These are phyloP conservation scores for Zasmidium citrigriseum DNA, from an alignment of 2,329 filamentous ascomycete species.

Conservation along the genomic window DNA sequence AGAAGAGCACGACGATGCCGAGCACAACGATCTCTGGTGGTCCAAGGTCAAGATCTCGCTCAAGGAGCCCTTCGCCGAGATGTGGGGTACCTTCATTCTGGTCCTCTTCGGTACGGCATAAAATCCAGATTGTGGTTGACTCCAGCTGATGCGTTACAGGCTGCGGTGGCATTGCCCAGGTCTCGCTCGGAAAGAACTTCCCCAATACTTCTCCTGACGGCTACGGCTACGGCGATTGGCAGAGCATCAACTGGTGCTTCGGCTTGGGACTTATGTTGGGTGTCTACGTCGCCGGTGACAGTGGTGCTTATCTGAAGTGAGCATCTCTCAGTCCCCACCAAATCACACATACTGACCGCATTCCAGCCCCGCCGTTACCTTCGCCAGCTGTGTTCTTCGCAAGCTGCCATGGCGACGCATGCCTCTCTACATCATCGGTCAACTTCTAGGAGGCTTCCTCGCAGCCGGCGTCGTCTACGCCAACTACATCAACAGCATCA, in stretches of 20 bases:
- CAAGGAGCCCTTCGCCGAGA: constrained; percentile 48
- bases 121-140: neutral
- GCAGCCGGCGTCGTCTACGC: constrained; percentile 51
- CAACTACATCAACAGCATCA: constrained; percentile 60
- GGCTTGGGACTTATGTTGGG: constrained; percentile 68
- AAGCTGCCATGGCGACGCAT: constrained; percentile 70
- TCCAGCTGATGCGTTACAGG: constrained; percentile 24
- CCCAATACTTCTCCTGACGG: constrained; percentile 43
- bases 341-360: neutral
- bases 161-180: constrained; percentile 46
- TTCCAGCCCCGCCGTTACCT: constrained; percentile 65
- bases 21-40: constrained; percentile 43
- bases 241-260: constrained; percentile 47
- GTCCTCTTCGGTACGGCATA: constrained; percentile 39
- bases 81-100: constrained; percentile 46
- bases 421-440: constrained; percentile 65
- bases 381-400: constrained; percentile 69
- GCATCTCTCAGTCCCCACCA: neutral
- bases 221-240: constrained; percentile 44
- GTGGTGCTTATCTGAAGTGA: constrained; percentile 46
- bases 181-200: constrained; percentile 38
- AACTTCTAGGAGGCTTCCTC: constrained; percentile 67
- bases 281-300: constrained; percentile 42
- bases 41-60: constrained; percentile 42
- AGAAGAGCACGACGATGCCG: constrained; percentile 42